Evolutionary conservation across 164 flowering plant species (phyloP).

Genomic region (Annona cherimola): DNA sequence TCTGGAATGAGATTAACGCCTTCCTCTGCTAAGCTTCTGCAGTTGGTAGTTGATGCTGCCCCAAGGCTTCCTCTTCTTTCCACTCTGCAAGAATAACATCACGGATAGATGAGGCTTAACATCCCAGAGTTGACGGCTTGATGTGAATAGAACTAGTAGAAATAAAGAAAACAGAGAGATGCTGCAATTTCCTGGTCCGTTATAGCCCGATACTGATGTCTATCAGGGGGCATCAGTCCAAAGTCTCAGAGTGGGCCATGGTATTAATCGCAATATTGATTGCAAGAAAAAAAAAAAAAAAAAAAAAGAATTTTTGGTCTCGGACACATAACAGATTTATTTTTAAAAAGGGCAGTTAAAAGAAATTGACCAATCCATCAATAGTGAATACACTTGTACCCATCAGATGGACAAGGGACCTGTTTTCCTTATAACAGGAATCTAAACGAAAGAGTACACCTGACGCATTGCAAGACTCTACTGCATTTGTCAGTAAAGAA

Average conservation of each 20-base stretch:
- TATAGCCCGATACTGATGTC: too few species aligned
- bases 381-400: not conserved
- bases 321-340: not conserved
- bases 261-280: not conserved
- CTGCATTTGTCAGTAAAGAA: too few species aligned
- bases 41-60: constrained; percentile 75
- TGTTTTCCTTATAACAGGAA: too few species aligned
- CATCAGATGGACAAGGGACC: too few species aligned
- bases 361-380: not conserved
- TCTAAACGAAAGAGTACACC: too few species aligned
- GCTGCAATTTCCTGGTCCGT: not conserved
- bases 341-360: not conserved
- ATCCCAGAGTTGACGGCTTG: too few species aligned
- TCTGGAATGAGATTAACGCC: constrained; percentile 25
- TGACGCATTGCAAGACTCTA: too few species aligned
- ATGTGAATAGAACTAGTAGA: not conserved
- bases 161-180: not conserved
- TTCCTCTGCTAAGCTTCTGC: constrained; percentile 65
- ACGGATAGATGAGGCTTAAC: not conserved
- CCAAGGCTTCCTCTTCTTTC: constrained; percentile 34
- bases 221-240: not conserved
- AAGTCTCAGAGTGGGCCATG: not conserved
- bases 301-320: not conserved
- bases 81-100: constrained; percentile 29
- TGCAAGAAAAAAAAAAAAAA: too few species aligned